Evolutionary conservation across 129 eudicot species (phyloP).

Genomic region (Dittrichia graveolens): DNA sequence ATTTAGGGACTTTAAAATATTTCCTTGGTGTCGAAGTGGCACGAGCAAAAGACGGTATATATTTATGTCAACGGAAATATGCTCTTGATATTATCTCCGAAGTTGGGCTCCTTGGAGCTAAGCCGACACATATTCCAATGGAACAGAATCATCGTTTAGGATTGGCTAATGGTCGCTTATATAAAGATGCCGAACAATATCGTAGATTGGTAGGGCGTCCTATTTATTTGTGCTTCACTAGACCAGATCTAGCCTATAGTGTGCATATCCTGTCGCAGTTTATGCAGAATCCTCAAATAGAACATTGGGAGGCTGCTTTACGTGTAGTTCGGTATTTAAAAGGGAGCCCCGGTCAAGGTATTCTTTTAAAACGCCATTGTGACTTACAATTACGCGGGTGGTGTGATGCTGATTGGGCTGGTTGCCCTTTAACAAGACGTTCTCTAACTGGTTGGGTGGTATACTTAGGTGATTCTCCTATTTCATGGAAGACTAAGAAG

Average conservation of each 20-base stretch:
- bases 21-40: constrained; percentile 31
- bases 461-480: background rate
- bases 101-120: background rate
- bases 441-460: background rate
- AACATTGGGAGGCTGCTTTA: constrained; percentile 17
- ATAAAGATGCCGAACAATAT: constrained; percentile 9
- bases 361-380: background rate
- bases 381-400: background rate
- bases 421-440: constrained; percentile 3
- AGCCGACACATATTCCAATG: background rate
- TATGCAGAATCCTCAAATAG: background rate
- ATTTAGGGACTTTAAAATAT: constrained; percentile 20
- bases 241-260: background rate
- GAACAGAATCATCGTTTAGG: constrained; percentile 3
- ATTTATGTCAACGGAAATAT: constrained; percentile 25
- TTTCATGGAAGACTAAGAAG: background rate
- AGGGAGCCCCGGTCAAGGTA: background rate
- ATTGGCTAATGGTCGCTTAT: background rate
- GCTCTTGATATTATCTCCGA: constrained; percentile 18
- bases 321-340: background rate
- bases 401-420: constrained; percentile 1
- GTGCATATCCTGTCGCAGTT: constrained; percentile 15
- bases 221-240: background rate
- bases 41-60: background rate
- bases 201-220: constrained; percentile 28